These are phyloP conservation scores for Globisporangium barbulae DNA, from an alignment of 352 stramenopile genomes.

Conservation along the genomic window DNA sequence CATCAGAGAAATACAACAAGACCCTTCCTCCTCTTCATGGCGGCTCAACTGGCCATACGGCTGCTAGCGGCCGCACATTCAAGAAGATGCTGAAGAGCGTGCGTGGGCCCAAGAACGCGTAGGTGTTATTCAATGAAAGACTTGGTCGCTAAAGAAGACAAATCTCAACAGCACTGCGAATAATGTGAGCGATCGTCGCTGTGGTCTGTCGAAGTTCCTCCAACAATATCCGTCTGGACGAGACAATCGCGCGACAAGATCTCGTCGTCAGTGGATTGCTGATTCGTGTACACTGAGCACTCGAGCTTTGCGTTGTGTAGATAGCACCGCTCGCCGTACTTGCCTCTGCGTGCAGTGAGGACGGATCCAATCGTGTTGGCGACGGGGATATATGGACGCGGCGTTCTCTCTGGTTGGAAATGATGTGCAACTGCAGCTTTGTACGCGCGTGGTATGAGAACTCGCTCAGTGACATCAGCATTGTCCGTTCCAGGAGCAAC, in stretches of 20 bases:
- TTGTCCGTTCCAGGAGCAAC: neutral
- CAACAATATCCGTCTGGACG: constrained; percentile 20
- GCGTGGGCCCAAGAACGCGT: constrained; percentile 64
- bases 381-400: constrained; percentile 30
- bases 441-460: constrained; percentile 38
- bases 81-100: constrained; percentile 84
- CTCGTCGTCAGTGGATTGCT: neutral
- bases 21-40: neutral
- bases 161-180: neutral
- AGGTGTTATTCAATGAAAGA: constrained; percentile 8
- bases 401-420: constrained; percentile 39
- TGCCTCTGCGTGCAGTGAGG: constrained; percentile 20
- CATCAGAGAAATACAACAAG: constrained; percentile 21
- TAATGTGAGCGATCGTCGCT: neutral
- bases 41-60: neutral
- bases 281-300: neutral
- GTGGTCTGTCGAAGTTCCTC: neutral
- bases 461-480: constrained; percentile 11
- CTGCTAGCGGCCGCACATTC: constrained; percentile 23
- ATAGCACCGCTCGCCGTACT: constrained; percentile 25
- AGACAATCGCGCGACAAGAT: constrained; percentile 3
- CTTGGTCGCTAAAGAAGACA: neutral
- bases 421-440: constrained; percentile 23
- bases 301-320: constrained; percentile 12
- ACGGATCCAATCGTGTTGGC: constrained; percentile 34